Conservation (phyloP, 2,329 filamentous ascomycete species). For the Aspergillus luchuensis region DNA sequence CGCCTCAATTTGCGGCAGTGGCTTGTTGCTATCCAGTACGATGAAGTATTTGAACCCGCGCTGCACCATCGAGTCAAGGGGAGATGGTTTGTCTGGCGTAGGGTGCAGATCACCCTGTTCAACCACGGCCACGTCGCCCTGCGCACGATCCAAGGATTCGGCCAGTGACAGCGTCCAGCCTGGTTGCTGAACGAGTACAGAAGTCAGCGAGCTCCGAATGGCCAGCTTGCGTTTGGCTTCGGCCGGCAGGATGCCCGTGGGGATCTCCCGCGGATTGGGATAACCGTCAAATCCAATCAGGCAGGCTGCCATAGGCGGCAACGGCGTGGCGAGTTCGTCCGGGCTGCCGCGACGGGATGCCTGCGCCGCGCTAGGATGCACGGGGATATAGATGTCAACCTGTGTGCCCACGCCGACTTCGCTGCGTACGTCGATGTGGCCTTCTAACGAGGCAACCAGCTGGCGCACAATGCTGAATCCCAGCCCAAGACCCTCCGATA, state of each 20-base stretch:
- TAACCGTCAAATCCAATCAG: conserved; percentile 30
- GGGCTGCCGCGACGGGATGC: background rate
- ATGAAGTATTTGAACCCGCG: conserved; percentile 24
- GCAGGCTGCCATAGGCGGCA: conserved; percentile 10
- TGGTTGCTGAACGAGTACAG: conserved; percentile 21
- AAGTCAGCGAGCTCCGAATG: conserved; percentile 27
- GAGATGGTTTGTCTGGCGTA: conserved; percentile 4
- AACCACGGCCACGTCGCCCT: conserved; percentile 28
- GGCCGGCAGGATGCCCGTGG: conserved; percentile 28
- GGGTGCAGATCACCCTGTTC: conserved; percentile 23
- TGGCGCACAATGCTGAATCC: conserved; percentile 62
- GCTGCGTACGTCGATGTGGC: conserved; percentile 56
- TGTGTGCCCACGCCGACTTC: conserved; percentile 25
- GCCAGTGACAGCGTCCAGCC: conserved; percentile 25
- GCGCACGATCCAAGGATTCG: conserved; percentile 22
- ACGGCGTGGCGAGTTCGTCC: background rate
- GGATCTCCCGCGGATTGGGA: conserved; percentile 29
- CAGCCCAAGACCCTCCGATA: conserved; percentile 62
- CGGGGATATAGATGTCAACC: conserved; percentile 29
- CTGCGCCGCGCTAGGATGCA: background rate
- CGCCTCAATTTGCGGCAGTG: background rate
- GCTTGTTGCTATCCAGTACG: conserved; percentile 18
- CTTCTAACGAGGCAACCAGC: conserved; percentile 59
- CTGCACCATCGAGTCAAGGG: background rate
- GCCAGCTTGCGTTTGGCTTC: conserved; percentile 32